Evolutionary conservation across 2,329 filamentous ascomycete genomes (phyloP).

Genomic region (Teratosphaeria nubilosa): DNA sequence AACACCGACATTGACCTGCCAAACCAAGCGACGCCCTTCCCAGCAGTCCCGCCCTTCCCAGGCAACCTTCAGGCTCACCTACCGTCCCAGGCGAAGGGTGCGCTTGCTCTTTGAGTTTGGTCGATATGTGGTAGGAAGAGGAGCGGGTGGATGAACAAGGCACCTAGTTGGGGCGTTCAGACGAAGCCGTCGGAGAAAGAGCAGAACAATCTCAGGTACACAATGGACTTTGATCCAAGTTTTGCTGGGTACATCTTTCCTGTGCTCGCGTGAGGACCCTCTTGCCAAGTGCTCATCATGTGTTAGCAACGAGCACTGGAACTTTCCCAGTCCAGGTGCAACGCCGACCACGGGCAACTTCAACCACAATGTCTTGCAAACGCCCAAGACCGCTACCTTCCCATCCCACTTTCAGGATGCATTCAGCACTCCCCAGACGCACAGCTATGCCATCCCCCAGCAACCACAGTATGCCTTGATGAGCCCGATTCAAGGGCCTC

Average conservation of each 20-base stretch:
- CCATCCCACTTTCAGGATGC: constrained; percentile 41
- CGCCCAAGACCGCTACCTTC: constrained; percentile 34
- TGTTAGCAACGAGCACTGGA: constrained; percentile 30
- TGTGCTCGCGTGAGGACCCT: constrained; percentile 5
- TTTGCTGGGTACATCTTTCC: constrained; percentile 13
- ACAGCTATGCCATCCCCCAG: constrained; percentile 27
- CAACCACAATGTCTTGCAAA: constrained; percentile 31
- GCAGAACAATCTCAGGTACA: background rate
- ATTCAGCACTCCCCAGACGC: constrained; percentile 39
- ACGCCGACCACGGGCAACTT: constrained; percentile 36
- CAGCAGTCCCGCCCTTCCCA: background rate
- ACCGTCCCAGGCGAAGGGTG: background rate
- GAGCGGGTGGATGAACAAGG: background rate
- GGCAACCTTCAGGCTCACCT: background rate
- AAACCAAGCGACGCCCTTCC: background rate
- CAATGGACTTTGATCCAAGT: constrained; percentile 17
- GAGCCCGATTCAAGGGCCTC: constrained; percentile 17
- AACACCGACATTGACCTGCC: background rate
- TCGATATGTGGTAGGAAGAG: background rate
- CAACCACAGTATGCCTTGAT: constrained; percentile 17
- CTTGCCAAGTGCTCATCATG: constrained; percentile 6
- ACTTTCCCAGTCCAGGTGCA: constrained; percentile 40
- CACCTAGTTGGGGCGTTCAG: background rate
- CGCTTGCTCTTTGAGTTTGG: background rate
- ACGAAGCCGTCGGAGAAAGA: background rate